phyloP scores from a whole-genome alignment of 805 yeast genomes.

The Candida arabinofermentans region DNA sequence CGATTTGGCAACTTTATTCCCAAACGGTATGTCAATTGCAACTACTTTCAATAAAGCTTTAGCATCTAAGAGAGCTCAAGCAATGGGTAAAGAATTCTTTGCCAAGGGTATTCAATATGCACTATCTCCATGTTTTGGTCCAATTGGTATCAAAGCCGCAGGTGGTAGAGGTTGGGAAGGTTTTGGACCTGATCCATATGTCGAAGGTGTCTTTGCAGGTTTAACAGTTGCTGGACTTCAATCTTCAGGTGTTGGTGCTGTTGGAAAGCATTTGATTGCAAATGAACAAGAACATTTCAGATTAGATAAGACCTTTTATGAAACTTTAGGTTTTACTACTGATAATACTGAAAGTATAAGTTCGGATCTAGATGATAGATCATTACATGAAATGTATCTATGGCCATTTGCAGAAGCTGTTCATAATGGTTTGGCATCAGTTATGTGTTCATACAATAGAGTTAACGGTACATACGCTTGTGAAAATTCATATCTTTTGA shows the following conservation, averaged over 20 bases:
- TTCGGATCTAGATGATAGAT: conserved; percentile 53
- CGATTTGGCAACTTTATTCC: conserved; percentile 53
- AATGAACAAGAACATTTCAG: conserved; percentile 63
- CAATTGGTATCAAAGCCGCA: conserved; percentile 56
- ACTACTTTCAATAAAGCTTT: conserved; percentile 53
- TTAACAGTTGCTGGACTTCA: conserved; percentile 54
- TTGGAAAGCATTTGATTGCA: conserved; percentile 54
- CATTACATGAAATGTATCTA: conserved; percentile 56
- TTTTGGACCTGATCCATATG: conserved; percentile 58
- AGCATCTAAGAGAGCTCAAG: conserved; percentile 49
- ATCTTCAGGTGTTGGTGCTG: conserved; percentile 53
- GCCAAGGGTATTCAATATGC: conserved; percentile 52
- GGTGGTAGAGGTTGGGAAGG: conserved; percentile 68
- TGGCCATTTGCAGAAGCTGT: conserved; percentile 69
- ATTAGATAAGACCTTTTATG: conserved; percentile 28
- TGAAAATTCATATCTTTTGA: conserved; percentile 53
- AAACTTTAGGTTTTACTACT: conserved; percentile 26
- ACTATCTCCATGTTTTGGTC: conserved; percentile 57
- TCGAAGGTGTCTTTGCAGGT: conserved; percentile 52
- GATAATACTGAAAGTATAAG: conserved; percentile 45
- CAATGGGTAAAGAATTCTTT: conserved; percentile 52
- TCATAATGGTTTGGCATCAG: conserved; percentile 54
- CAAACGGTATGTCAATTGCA: conserved; percentile 57
- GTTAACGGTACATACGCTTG: conserved; percentile 57
- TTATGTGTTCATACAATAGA: conserved; percentile 59